Conservation (phyloP, 2,329 filamentous ascomycete species). For the Fusarium praegraminearum region DNA sequence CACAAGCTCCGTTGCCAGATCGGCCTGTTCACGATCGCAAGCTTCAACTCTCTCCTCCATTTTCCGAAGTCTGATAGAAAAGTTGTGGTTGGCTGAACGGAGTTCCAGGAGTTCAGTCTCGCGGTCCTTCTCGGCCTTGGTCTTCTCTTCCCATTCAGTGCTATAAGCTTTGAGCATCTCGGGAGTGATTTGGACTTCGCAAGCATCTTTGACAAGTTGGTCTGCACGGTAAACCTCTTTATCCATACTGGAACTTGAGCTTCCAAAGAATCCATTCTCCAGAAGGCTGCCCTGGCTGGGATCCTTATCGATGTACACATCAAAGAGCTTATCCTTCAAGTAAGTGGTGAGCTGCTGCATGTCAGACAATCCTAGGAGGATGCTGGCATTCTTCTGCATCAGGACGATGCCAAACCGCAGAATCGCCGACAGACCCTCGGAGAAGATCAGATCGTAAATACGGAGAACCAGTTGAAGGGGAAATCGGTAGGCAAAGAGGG, state of each 20-base stretch:
- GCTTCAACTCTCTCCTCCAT: conserved; percentile 90
- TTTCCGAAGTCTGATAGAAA: conserved; percentile 81
- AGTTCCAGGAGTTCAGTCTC: conserved; percentile 84
- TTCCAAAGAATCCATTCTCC: conserved; percentile 97
- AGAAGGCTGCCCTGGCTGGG: conserved; percentile 93
- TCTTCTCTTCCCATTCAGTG: conserved; percentile 92
- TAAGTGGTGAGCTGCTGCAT: conserved; percentile 91
- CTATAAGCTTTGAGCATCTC: conserved; percentile 86
- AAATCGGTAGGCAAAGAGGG: conserved; percentile 97
- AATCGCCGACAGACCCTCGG: conserved; percentile 92
- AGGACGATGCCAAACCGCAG: conserved; percentile 94
- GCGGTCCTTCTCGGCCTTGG: conserved; percentile 81
- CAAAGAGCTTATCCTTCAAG: conserved; percentile 93
- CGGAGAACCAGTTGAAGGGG: conserved; percentile 94
- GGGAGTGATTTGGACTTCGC: conserved; percentile 84
- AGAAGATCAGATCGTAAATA: conserved; percentile 95
- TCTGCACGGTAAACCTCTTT: conserved; percentile 97
- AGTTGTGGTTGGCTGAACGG: conserved; percentile 72
- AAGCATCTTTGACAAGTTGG: conserved; percentile 91
- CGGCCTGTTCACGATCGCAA: conserved; percentile 90
- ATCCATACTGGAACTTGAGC: conserved; percentile 86
- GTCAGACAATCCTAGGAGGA: conserved; percentile 85
- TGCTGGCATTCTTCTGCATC: conserved; percentile 91
- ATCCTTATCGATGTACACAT: conserved; percentile 95
- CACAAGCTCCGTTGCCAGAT: conserved; percentile 90